Evolutionary conservation across 1,139 yeast genomes (phyloP).

Genomic region (Hemisphaericaspora xylofermentans): DNA sequence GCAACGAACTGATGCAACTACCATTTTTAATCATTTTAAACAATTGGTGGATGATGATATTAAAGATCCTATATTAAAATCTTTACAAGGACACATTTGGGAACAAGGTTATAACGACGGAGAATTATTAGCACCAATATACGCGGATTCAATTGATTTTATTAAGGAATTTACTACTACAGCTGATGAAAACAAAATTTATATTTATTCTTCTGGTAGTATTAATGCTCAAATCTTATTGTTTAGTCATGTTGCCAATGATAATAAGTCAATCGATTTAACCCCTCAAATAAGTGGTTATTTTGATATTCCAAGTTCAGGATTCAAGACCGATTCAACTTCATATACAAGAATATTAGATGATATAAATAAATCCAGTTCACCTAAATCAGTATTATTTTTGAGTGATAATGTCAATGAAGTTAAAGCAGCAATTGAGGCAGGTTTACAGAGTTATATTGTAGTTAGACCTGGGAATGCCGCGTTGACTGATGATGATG

Average conservation of each 20-base stretch:
- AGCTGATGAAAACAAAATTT: conserved; percentile 34
- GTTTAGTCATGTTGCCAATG: conserved; percentile 57
- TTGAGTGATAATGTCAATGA: conserved; percentile 74
- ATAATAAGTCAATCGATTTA: conserved; percentile 42
- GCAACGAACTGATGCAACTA: conserved; percentile 10
- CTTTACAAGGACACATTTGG: conserved; percentile 86
- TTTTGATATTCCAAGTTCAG: conserved; percentile 84
- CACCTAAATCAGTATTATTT: conserved; percentile 49
- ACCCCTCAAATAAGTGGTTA: conserved; percentile 60
- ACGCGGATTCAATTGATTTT: conserved; percentile 64
- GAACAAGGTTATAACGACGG: conserved; percentile 73
- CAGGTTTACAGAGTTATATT: conserved; percentile 60
- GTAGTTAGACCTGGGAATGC: conserved; percentile 80
- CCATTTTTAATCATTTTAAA: conserved; percentile 47
- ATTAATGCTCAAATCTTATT: conserved; percentile 80
- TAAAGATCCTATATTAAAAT: conserved; percentile 75
- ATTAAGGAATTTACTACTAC: conserved; percentile 38
- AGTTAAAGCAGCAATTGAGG: conserved; percentile 67
- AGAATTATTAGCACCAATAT: conserved; percentile 74
- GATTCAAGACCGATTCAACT: conserved; percentile 56
- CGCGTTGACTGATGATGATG: conserved; percentile 40
- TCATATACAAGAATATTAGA: conserved; percentile 61
- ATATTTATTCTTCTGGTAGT: conserved; percentile 90
- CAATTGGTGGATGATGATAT: conserved; percentile 63
- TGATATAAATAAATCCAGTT: conserved; percentile 34